Evolutionary conservation across 345 rosid genomes (phyloP), one percentile per base, ranked within the genome.

Genomic region (Lepidium africanum): DNA sequence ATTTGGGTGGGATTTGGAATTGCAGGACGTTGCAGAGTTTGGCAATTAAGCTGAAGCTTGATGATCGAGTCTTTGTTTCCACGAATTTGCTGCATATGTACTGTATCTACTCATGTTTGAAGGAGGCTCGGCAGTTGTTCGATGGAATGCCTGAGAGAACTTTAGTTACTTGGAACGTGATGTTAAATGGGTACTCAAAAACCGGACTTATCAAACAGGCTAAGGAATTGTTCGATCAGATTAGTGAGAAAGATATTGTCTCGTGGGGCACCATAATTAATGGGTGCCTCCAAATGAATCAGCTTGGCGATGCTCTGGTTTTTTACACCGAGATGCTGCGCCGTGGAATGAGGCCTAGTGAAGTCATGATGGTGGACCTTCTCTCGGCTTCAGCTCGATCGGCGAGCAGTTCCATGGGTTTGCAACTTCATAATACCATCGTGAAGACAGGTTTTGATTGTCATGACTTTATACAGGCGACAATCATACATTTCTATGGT

Each of bases 181-280:
- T 92, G 91, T 74, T 92, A 70, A 92, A 92, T 50, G 98, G 95
- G 37, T 89, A 85, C 68, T 74, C 91, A 0, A 92, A 89, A 78
- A 88, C 83, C 9, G 98, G 96, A 63, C 47, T 75, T 1, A 25
- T 86, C n/a, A 76, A 84, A 58, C 70, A 70, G 48, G 91, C 88
- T 11, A 68, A 73, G 68, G 81, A 84, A 37, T 14, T 87, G 82
- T 92, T 92, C 48, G 76, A 80, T 73, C 78, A 68, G 74, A 80
- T 87, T 17, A 89, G 82, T 4, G 45, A 45, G 52, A 86, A 80
- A 68, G 96, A 92, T 84, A 78, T 86, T 27, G 85, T 92, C 56
- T 90, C 96, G 0, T 92, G 92, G 96, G 86, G 91, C 12, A 87
- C 92, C 0, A 74, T 92, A 75, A 68, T 92, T 33, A 84, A 85